A percentile compares a stretch with the other conserved stretches of the same genome.
Conservation (phyloP, 768 basidiomycete species). For the Clathrus columnatus region DNA sequence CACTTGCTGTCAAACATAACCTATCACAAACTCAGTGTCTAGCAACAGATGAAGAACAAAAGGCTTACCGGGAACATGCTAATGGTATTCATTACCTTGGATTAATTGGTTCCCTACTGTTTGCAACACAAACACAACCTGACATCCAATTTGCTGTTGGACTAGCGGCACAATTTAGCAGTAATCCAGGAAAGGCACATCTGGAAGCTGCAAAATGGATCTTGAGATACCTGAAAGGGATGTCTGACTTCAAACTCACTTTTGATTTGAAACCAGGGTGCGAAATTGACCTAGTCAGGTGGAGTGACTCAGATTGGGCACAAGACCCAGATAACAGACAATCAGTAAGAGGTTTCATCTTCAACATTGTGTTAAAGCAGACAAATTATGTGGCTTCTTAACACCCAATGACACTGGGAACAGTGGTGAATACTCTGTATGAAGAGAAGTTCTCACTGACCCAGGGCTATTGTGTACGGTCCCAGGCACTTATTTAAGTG, state of each 20-base stretch:
- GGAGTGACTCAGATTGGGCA: conserved; percentile 23
- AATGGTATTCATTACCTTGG: conserved; percentile 11
- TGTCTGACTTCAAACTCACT: neutral
- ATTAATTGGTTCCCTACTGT: conserved; percentile 24
- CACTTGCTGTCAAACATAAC: neutral
- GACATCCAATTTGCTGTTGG: conserved; percentile 18
- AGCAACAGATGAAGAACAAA: neutral
- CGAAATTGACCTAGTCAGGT: conserved; percentile 9
- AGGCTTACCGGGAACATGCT: neutral
- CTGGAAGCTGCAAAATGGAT: conserved; percentile 20
- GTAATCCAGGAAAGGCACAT: conserved; percentile 19
- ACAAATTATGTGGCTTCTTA: too few relatives aligned
- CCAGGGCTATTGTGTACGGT: too few relatives aligned
- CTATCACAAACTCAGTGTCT: neutral
- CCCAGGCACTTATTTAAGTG: too few relatives aligned
- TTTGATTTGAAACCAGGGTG: conserved; percentile 4
- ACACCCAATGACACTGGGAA: too few relatives aligned
- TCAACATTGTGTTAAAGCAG: too few relatives aligned
- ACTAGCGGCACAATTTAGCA: conserved; percentile 16
- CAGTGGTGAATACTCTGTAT: too few relatives aligned
- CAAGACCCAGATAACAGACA: conserved; percentile 19
- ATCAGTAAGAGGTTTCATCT: conserved; percentile 28
- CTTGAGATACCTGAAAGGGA: conserved; percentile 18
- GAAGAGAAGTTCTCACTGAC: too few relatives aligned
- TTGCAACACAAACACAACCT: conserved; percentile 12